These are phyloP conservation scores for Penicillium cinerascens DNA, from an alignment of 495 filamentous ascomycete species.

Conservation along the genomic window DNA sequence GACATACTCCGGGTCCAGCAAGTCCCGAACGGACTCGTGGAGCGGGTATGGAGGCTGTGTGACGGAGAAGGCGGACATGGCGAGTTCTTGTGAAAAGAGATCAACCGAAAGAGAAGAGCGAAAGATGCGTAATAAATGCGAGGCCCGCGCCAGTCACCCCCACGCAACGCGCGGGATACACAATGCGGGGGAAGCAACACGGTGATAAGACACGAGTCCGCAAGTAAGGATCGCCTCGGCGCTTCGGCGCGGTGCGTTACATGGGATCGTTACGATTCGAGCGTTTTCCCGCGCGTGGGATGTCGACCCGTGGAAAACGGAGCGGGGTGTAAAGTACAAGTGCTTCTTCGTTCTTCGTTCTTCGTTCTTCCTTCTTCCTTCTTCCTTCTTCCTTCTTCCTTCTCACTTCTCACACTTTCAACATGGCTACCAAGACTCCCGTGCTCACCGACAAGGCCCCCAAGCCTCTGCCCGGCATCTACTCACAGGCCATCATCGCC, in stretches of 20 bases:
- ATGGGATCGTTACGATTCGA: neutral
- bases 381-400: neutral
- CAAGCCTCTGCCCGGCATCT: slow-evolving; percentile 48
- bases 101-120: neutral
- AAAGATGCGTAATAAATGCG: neutral
- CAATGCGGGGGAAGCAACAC: neutral
- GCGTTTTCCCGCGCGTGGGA: neutral
- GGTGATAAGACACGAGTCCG: neutral
- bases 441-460: slow-evolving; percentile 51
- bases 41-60: slow-evolving; percentile 53
- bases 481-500: slow-evolving; percentile 55
- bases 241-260: neutral
- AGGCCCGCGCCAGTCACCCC: slow-evolving; percentile 2
- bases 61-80: slow-evolving; percentile 26
- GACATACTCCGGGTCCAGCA: slow-evolving; percentile 50
- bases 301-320: neutral
- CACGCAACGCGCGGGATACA: slow-evolving; percentile 7
- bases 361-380: neutral
- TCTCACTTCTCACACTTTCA: neutral
- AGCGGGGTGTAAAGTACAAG: no score
- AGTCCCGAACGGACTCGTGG: slow-evolving; percentile 45
- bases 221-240: neutral
- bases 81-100: neutral
- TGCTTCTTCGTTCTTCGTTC: neutral
- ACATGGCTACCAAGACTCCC: slow-evolving; percentile 19